Evolutionary conservation across 106 monocot species (phyloP).

Genomic region (Apostasia ramifera): DNA sequence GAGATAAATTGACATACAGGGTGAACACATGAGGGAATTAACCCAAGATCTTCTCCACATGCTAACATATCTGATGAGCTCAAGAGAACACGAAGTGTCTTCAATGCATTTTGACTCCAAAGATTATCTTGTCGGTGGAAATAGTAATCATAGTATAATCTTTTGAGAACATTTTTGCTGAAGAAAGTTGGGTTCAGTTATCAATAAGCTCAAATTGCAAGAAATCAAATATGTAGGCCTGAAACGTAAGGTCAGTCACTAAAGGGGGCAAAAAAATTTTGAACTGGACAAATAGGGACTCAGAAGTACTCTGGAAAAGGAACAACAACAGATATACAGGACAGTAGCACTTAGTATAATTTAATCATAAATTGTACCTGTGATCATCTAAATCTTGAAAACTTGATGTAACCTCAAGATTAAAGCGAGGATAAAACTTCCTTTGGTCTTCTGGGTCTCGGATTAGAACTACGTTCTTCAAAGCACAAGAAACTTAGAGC

Average conservation of each 20-base stretch:
- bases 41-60: constrained; percentile 93
- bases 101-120: constrained; percentile 92
- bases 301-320: too few species aligned
- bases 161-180: constrained; percentile 82
- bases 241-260: too few species aligned
- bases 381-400: constrained; percentile 84
- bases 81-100: constrained; percentile 78
- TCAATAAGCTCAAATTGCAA: not conserved
- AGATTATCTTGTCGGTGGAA: constrained; percentile 87
- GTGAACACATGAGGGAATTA: constrained; percentile 84
- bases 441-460: constrained; percentile 72
- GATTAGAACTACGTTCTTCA: constrained; percentile 92
- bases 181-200: constrained; percentile 11
- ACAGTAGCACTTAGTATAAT: not conserved
- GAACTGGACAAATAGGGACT: too few species aligned
- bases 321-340: too few species aligned
- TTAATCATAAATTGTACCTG: constrained; percentile 23
- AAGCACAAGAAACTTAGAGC: not conserved
- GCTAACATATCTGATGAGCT: constrained; percentile 95
- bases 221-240: too few species aligned
- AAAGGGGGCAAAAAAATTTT: too few species aligned
- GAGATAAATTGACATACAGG: constrained; percentile 37
- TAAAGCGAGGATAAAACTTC: constrained; percentile 93
- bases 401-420: constrained; percentile 82
- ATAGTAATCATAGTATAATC: constrained; percentile 91